A percentile compares a stretch with the other conserved stretches of the same genome.
Evolutionary conservation across 306 rosid species (phyloP).

Genomic region (Albizia julibrissin): DNA sequence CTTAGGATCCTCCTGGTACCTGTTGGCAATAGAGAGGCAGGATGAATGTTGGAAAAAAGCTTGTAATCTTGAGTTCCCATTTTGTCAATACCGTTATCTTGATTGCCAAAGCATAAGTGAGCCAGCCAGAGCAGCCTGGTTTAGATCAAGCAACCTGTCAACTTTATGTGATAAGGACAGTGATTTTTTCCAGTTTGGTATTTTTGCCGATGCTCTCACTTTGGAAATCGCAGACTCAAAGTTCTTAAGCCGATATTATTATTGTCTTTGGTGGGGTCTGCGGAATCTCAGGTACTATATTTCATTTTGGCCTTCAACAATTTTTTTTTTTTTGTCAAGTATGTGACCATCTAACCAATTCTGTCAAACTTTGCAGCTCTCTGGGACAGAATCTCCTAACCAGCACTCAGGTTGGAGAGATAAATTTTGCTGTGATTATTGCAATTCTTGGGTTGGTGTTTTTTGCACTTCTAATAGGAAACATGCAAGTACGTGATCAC

Average conservation of each 20-base stretch:
- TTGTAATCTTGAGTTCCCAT: conserved; percentile 39
- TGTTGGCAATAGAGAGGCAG: conserved; percentile 53
- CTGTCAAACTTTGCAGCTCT: conserved; percentile 46
- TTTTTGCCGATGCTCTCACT: conserved; percentile 50
- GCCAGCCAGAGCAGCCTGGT: conserved; percentile 48
- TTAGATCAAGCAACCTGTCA: conserved; percentile 57
- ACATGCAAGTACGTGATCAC: conserved; percentile 53
- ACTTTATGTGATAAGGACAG: conserved; percentile 43
- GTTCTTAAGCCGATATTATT: conserved; percentile 55
- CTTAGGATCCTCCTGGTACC: conserved; percentile 59
- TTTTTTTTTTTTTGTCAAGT: not conserved
- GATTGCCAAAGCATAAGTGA: conserved; percentile 40
- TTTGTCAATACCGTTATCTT: conserved; percentile 49
- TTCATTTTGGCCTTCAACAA: not conserved
- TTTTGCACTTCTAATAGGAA: conserved; percentile 60
- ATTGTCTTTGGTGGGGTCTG: conserved; percentile 59
- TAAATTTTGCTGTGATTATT: conserved; percentile 55
- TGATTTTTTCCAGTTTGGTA: conserved; percentile 56
- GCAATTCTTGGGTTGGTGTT: conserved; percentile 64
- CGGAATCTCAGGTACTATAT: conserved; percentile 48
- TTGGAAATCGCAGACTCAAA: conserved; percentile 31
- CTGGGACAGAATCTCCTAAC: conserved; percentile 60
- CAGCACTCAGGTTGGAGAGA: conserved; percentile 51
- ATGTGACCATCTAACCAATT: conserved; percentile 25
- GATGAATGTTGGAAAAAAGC: conserved; percentile 69